These are phyloP conservation scores for Calonectria pteridis DNA, from an alignment of 2,329 filamentous ascomycete genomes.

Conservation along the genomic window DNA sequence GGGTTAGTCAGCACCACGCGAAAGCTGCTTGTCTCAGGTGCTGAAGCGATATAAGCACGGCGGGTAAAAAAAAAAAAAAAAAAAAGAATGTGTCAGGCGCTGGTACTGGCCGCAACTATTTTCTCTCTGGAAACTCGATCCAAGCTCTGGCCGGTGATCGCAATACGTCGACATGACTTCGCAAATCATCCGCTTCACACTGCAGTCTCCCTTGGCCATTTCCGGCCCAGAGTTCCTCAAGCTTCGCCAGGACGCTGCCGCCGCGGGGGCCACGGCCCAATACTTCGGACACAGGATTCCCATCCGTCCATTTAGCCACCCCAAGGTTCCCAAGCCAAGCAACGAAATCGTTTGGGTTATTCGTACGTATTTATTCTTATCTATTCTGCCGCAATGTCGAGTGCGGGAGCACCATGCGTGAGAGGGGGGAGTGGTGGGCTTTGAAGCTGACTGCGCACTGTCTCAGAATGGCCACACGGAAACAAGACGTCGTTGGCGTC, in stretches of 20 bases:
- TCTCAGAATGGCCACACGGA: not conserved
- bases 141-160: not conserved
- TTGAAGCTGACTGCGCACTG: not conserved
- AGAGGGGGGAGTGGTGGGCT: too few species aligned
- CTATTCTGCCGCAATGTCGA: not conserved
- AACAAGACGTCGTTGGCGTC: not conserved
- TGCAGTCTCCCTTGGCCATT: not conserved
- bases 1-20: slow-evolving; percentile 5
- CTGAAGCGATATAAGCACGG: slow-evolving; percentile 8
- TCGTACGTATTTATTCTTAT: not conserved
- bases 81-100: not conserved
- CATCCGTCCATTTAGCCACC: not conserved
- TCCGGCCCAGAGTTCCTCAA: not conserved
- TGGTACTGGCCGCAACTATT: not conserved
- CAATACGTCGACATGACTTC: not conserved
- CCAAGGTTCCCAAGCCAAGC: slow-evolving; percentile 4
- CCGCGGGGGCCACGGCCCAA: not conserved
- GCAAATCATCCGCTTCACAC: not conserved
- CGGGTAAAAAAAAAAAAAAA: too few species aligned
- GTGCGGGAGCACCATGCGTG: too few species aligned
- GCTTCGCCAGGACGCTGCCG: not conserved
- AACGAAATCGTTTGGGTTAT: not conserved
- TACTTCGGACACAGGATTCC: not conserved
- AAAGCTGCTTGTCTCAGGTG: not conserved
- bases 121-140: not conserved